phyloP scores from a whole-genome alignment of 176 grass and related monocot genomes.

The Tuctoria greenei region DNA sequence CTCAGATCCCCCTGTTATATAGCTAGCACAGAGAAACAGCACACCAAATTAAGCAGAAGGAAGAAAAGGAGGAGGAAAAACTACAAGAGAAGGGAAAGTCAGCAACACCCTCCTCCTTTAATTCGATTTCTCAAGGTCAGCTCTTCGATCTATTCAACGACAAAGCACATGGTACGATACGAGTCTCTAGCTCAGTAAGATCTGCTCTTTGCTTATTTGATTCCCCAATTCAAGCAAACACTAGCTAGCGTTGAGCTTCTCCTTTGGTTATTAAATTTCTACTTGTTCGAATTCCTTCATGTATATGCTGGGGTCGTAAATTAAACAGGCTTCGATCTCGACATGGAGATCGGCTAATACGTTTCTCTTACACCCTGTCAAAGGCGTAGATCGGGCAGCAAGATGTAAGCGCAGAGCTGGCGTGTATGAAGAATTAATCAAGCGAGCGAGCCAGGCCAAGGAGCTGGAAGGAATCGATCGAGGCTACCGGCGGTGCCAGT shows the following conservation, averaged over 20 bases:
- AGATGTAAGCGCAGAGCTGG: too few relatives aligned
- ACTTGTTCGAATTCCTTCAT: background rate
- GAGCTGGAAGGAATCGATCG: background rate
- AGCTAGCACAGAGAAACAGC: slow-evolving; percentile 21
- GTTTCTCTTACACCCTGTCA: background rate
- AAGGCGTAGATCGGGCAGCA: background rate
- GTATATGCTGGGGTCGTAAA: background rate
- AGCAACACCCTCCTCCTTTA: background rate
- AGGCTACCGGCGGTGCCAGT: background rate
- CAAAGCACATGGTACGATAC: slow-evolving; percentile 27
- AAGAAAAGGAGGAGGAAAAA: background rate
- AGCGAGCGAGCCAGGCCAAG: background rate
- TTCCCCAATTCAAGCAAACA: background rate
- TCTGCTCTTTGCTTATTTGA: background rate
- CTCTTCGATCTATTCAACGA: slow-evolving; percentile 5
- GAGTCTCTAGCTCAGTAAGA: background rate
- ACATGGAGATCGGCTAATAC: background rate
- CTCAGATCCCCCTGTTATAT: slow-evolving; percentile 28
- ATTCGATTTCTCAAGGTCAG: background rate
- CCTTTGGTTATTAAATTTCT: too few relatives aligned
- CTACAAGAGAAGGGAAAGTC: background rate
- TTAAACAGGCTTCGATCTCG: background rate
- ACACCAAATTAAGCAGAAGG: slow-evolving; percentile 15
- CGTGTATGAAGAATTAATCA: background rate
- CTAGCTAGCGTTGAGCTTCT: background rate